Evolutionary conservation across 768 basidiomycete species (phyloP), one percentile per base, ranked within the genome.

Genomic region (Austroboletus festivus): DNA sequence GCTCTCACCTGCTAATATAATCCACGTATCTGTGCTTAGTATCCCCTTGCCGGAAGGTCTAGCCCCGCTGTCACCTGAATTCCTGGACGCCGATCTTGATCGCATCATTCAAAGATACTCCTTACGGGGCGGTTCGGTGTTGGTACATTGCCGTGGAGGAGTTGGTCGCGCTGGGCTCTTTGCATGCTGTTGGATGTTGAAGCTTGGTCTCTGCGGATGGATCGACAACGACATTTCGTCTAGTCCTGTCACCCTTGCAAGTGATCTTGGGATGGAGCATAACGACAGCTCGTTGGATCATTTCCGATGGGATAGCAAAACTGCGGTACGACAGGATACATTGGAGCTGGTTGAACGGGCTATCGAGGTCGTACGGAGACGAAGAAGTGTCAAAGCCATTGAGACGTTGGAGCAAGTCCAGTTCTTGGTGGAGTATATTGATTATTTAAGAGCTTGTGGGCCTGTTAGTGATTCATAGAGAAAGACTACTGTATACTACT

Each of bases 331-430:
- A 10, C 60, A 63, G 38, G 78, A 78, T 44, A 78, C 83, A 13
- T 60, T 95, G 49, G 71, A 76, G 31, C 75, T 90, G 38, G 83
- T 92, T 9, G 83, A 89, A 60, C 76, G 79, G 21, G 83, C 80
- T 2, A 89, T 98, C 46, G 68, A 73, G 6, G 78, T 92, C 47
- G 80, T 93, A 8, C 70, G 94, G 42, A 71, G 78, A 52, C 71
- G 93, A 52, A 72, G 94, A 52, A 93, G 92, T 56, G 67, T 85
- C 48, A 97, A 98, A 64, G 93, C 93, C 2, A 80, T 98, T 34
- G 95, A 98, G 65, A 95, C 92, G 3, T 85, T 88, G 62, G 92
- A 96, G 63, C 94, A 98, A 67, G 95, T 95, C 15, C 71, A 75
- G 54, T 93, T 93, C 60, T 67, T 93, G 42, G 80, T 85, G 0